phyloP scores from a whole-genome alignment of 768 basidiomycete species.

The Lactarius hengduanensis region DNA sequence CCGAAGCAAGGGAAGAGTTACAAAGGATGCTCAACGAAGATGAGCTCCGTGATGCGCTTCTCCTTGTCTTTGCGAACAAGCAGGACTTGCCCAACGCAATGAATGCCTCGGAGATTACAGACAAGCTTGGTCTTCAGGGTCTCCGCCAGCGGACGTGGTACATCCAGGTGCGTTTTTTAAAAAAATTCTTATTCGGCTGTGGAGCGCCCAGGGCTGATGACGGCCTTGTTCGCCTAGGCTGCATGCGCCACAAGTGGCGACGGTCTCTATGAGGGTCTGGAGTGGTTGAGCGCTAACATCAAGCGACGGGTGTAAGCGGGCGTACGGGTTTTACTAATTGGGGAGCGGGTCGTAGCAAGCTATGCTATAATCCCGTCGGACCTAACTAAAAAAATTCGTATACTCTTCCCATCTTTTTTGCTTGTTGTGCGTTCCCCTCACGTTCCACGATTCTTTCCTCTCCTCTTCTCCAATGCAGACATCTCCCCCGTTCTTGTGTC shows the following conservation, averaged over 20 bases:
- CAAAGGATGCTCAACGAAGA: constrained; percentile 99
- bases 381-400: constrained; percentile 29
- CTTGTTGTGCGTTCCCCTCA: constrained; percentile 31
- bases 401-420: constrained; percentile 29
- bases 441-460: constrained; percentile 9
- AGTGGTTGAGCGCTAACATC: constrained; percentile 93
- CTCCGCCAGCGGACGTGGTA: constrained; percentile 98
- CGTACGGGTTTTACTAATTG: constrained; percentile 35
- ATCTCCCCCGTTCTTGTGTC: constrained; percentile 21
- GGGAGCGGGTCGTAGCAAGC: constrained; percentile 44
- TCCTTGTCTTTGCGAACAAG: constrained; percentile 99
- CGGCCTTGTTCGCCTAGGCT: constrained; percentile 51
- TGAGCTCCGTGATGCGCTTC: constrained; percentile 96
- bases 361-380: constrained; percentile 61
- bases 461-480: constrained; percentile 20
- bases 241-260: constrained; percentile 98
- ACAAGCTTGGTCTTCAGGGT: constrained; percentile 97
- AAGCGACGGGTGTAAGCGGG: constrained; percentile 69
- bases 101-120: constrained; percentile 99
- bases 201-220: constrained; percentile 23
- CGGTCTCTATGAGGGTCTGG: constrained; percentile 97
- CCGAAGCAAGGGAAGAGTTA: constrained; percentile 97
- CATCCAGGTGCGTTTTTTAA: constrained; percentile 67
- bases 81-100: constrained; percentile 99
- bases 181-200: background rate